Percentiles rank a stretch among this genome's conserved stretches.
Conservation (phyloP, 2,329 filamentous ascomycete species). For the Cylindrodendrum hubeiense region DNA sequence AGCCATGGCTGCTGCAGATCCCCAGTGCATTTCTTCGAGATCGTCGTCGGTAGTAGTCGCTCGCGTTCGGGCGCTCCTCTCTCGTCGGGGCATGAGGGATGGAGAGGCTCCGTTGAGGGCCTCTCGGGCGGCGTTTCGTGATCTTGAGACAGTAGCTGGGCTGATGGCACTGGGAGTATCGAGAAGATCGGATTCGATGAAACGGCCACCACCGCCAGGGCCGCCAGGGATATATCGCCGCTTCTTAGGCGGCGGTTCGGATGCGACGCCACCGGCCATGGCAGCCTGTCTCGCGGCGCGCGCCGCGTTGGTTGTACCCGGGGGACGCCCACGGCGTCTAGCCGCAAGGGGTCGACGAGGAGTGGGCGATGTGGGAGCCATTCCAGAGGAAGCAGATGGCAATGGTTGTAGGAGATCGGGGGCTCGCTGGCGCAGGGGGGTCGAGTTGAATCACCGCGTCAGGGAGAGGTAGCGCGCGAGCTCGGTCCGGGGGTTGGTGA, state of each 20-base stretch:
- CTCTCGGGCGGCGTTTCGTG: conserved; percentile 63
- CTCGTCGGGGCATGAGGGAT: conserved; percentile 65
- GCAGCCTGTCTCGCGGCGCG: conserved; percentile 54
- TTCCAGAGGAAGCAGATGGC: conserved; percentile 31
- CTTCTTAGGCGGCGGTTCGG: conserved; percentile 77
- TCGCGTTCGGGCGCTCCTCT: conserved; percentile 68
- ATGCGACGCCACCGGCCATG: conserved; percentile 48
- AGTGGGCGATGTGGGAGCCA: conserved; percentile 53
- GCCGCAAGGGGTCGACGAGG: conserved; percentile 57
- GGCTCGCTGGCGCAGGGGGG: conserved; percentile 32
- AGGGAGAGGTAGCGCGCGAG: conserved; percentile 47
- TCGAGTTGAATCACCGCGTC: conserved; percentile 41
- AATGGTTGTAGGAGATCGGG: conserved; percentile 29
- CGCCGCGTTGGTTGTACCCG: conserved; percentile 56
- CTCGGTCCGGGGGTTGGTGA: conserved; percentile 46
- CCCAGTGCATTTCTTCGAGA: conserved; percentile 77
- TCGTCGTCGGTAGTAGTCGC: conserved; percentile 64
- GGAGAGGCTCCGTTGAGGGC: conserved; percentile 52
- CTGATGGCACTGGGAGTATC: conserved; percentile 63
- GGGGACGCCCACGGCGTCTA: conserved; percentile 62
- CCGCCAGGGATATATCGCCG: conserved; percentile 88
- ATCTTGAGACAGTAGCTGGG: conserved; percentile 62
- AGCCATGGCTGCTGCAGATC: conserved; percentile 88
- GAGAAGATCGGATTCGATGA: conserved; percentile 78
- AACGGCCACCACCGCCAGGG: conserved; percentile 86